Evolutionary conservation across 1,284 basidiomycete genomes (phyloP).

Genomic region (Ganoderma leucocontextum): DNA sequence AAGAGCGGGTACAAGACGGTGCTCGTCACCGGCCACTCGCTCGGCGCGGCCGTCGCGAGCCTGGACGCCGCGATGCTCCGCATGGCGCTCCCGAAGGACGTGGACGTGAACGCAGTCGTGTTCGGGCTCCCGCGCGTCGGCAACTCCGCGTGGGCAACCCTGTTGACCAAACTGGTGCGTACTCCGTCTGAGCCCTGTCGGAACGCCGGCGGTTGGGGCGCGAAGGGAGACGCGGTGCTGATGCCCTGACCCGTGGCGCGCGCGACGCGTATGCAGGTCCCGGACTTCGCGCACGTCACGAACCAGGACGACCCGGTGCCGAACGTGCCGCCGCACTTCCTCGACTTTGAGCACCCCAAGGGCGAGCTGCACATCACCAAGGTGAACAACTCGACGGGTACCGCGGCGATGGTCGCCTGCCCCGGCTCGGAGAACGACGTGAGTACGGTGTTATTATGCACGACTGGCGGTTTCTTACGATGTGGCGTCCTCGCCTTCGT

Average conservation of each 20-base stretch:
- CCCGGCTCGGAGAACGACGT: slow-evolving; percentile 42
- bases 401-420: slow-evolving; percentile 40
- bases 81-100: slow-evolving; percentile 45
- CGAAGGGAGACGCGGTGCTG: neutral
- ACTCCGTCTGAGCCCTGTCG: neutral
- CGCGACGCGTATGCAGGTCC: slow-evolving; percentile 26
- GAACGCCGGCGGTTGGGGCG: too few species aligned
- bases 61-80: slow-evolving; percentile 54
- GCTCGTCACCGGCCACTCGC: slow-evolving; percentile 46
- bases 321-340: slow-evolving; percentile 43
- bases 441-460: neutral
- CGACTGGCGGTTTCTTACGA: neutral
- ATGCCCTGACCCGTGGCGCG: neutral
- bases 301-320: slow-evolving; percentile 49
- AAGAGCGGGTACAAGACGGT: slow-evolving; percentile 48
- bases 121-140: slow-evolving; percentile 55
- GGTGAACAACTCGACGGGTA: slow-evolving; percentile 27
- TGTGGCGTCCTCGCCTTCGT: neutral
- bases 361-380: slow-evolving; percentile 47
- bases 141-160: slow-evolving; percentile 40
- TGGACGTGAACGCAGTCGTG: slow-evolving; percentile 48
- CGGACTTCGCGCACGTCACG: slow-evolving; percentile 43
- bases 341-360: slow-evolving; percentile 44
- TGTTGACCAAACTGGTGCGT: slow-evolving; percentile 27
- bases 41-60: slow-evolving; percentile 54